These are phyloP conservation scores for Volvariella surrecta DNA, from an alignment of 1,284 basidiomycete genomes.

Conservation along the genomic window DNA sequence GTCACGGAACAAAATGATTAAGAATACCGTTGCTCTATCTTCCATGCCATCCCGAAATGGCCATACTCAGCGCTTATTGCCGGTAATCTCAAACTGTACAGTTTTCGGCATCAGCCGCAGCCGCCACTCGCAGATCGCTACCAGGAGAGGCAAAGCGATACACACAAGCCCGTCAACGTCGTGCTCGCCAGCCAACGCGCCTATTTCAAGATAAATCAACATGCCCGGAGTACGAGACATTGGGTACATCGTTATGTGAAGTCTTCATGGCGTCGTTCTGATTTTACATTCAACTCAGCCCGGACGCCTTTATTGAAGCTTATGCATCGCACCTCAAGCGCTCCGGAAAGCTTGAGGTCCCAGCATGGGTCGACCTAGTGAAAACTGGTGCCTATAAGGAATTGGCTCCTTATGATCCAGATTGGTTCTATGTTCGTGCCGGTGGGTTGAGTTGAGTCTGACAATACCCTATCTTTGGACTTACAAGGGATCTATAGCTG, in stretches of 20 bases:
- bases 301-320: constrained; percentile 86
- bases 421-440: constrained; percentile 99
- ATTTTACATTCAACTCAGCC: constrained; percentile 36
- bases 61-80: too few species aligned
- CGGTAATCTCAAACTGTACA: constrained; percentile 31
- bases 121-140: constrained; percentile 16
- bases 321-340: constrained; percentile 94
- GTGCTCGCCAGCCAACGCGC: constrained; percentile 33
- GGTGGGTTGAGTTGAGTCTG: constrained; percentile 42
- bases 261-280: constrained; percentile 12
- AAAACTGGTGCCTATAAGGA: constrained; percentile 99
- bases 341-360: constrained; percentile 97
- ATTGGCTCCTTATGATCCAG: constrained; percentile 97
- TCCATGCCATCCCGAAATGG: background rate
- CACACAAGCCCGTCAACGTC: constrained; percentile 34
- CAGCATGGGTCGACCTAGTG: constrained; percentile 98
- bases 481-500: constrained; percentile 47
- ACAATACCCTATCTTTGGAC: background rate
- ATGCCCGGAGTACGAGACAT: constrained; percentile 94
- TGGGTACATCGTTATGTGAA: constrained; percentile 43
- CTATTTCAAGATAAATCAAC: constrained; percentile 43
- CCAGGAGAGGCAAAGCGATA: constrained; percentile 21
- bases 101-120: constrained; percentile 31
- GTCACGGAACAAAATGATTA: too few species aligned
- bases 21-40: too few species aligned